phyloP scores from a whole-genome alignment of 1,284 basidiomycete genomes.

The Trichosporon coremiiforme region DNA sequence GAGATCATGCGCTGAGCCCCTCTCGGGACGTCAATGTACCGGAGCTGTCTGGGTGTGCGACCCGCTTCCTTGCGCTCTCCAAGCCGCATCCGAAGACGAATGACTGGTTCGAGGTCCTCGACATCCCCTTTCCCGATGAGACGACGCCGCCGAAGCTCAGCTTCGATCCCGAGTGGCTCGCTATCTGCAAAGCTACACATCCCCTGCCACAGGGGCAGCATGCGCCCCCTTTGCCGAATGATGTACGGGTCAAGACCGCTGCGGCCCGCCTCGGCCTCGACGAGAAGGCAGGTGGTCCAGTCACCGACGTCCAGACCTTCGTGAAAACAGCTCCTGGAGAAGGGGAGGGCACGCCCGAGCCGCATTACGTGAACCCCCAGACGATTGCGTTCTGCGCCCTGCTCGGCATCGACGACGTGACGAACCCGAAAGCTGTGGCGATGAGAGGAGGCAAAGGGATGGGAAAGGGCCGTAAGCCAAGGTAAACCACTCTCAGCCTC shows the following conservation, averaged over 20 bases:
- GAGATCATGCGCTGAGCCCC: not conserved
- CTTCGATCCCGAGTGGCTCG: slow-evolving; percentile 90
- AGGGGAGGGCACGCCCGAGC: slow-evolving; percentile 35
- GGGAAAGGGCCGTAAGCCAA: not conserved
- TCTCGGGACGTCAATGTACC: not conserved
- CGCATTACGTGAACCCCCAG: slow-evolving; percentile 83
- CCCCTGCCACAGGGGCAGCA: slow-evolving; percentile 67
- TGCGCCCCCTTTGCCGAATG: slow-evolving; percentile 35
- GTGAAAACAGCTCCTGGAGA: slow-evolving; percentile 68
- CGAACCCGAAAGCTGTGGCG: slow-evolving; percentile 60
- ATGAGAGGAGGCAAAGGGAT: not conserved
- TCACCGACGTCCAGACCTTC: slow-evolving; percentile 66
- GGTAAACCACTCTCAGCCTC: not conserved
- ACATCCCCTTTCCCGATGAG: slow-evolving; percentile 59
- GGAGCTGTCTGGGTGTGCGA: not conserved
- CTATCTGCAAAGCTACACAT: slow-evolving; percentile 83
- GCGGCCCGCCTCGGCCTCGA: not conserved
- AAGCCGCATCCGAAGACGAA: slow-evolving; percentile 59
- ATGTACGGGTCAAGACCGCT: not conserved
- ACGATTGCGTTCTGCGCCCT: slow-evolving; percentile 81
- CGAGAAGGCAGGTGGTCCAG: not conserved
- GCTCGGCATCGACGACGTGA: slow-evolving; percentile 75
- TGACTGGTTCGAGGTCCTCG: slow-evolving; percentile 64
- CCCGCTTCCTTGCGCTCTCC: slow-evolving; percentile 79
- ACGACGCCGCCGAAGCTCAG: slow-evolving; percentile 57